Evolutionary conservation across 495 filamentous ascomycete species (phyloP).

Genomic region (Neurospora sp.): DNA sequence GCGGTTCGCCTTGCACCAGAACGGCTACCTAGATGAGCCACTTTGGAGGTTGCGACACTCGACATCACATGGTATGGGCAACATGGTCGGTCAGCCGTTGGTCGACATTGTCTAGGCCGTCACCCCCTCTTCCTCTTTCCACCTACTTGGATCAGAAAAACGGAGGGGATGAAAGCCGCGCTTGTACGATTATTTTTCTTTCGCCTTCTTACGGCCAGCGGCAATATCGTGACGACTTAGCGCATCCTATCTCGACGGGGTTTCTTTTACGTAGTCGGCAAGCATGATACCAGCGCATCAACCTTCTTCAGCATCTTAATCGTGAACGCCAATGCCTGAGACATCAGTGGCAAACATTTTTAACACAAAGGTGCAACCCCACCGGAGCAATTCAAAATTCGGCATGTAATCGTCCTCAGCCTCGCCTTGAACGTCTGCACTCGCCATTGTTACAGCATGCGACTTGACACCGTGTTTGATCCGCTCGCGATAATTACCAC

Average conservation of each 20-base stretch:
- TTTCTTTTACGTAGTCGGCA: constrained; percentile 25
- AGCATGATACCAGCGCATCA: constrained; percentile 24
- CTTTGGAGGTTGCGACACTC: constrained; percentile 24
- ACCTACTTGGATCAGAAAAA: constrained; percentile 20
- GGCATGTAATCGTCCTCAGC: constrained; percentile 6
- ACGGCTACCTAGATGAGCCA: constrained; percentile 19
- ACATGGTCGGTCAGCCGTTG: constrained; percentile 22
- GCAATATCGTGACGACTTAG: constrained; percentile 24
- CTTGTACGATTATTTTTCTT: constrained; percentile 28
- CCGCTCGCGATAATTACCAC: neutral
- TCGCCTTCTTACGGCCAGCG: constrained; percentile 23
- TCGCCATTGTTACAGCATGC: constrained; percentile 12
- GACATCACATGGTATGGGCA: constrained; percentile 17
- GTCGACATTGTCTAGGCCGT: constrained; percentile 21
- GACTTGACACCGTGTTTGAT: constrained; percentile 6
- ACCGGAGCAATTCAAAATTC: neutral
- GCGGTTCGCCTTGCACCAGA: constrained; percentile 18
- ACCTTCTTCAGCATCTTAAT: constrained; percentile 13
- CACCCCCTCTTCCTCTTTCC: constrained; percentile 12
- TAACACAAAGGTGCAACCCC: constrained; percentile 2
- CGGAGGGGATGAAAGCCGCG: constrained; percentile 22
- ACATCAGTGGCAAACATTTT: constrained; percentile 6
- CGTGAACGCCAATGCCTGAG: constrained; percentile 15
- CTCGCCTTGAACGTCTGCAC: constrained; percentile 3
- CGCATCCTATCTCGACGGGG: constrained; percentile 15